These are phyloP conservation scores for Balansia obtecta DNA, from an alignment of 2,329 filamentous ascomycete genomes.

Conservation along the genomic window DNA sequence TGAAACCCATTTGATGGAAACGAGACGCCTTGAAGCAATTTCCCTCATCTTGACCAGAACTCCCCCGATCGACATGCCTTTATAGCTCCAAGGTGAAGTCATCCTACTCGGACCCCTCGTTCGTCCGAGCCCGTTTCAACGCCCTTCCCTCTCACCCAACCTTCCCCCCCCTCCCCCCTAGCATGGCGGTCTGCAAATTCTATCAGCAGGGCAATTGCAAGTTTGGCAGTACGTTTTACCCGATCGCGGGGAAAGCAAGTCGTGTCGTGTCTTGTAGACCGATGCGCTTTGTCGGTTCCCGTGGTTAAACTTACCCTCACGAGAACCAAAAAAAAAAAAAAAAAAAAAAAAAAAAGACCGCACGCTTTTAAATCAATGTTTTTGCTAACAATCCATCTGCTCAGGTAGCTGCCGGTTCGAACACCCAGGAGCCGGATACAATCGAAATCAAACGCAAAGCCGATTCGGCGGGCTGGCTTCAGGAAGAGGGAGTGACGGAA, in stretches of 20 bases:
- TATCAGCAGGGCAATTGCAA: conserved; percentile 39
- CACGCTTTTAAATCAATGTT: too few species aligned
- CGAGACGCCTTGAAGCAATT: not conserved
- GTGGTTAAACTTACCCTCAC: not conserved
- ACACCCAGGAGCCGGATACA: conserved; percentile 29
- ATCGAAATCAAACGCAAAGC: conserved; percentile 30
- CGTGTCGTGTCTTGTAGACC: not conserved
- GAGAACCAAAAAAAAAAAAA: not conserved
- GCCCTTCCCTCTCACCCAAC: too few species aligned
- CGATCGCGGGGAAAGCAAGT: not conserved
- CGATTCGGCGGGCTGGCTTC: conserved; percentile 41
- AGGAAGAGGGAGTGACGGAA: conserved; percentile 13
- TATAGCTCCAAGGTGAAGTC: not conserved
- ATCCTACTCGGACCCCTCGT: not conserved
- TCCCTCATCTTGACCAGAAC: not conserved
- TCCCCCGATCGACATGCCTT: conserved; percentile 2
- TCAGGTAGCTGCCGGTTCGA: conserved; percentile 42
- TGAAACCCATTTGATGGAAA: not conserved
- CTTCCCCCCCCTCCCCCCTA: too few species aligned
- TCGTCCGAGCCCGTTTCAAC: conserved; percentile 1
- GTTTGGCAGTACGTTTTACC: conserved; percentile 25
- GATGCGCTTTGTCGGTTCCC: not conserved
- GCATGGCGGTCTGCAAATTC: conserved; percentile 34
- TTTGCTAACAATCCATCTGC: not conserved
- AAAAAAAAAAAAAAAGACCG: not conserved